Conservation (phyloP, 2,329 filamentous ascomycete species). For the Colletotrichum agaves region DNA sequence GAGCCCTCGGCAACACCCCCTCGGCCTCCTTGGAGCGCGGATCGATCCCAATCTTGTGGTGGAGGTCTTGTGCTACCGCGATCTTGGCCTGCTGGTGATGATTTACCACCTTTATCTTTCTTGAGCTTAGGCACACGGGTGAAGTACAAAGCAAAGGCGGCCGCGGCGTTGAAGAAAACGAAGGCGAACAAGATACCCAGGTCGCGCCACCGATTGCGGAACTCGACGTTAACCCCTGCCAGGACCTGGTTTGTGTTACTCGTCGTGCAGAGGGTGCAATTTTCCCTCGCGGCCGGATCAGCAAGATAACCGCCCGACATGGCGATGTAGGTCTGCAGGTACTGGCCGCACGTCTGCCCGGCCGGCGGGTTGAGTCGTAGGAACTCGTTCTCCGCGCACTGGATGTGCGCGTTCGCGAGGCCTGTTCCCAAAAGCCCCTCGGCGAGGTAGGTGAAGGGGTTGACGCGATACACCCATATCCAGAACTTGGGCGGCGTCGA, state of each 20-base stretch:
- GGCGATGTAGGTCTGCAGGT: constrained; percentile 60
- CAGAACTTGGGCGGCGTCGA: constrained; percentile 79
- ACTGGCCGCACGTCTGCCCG: constrained; percentile 65
- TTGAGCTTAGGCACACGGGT: constrained; percentile 57
- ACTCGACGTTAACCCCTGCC: constrained; percentile 52
- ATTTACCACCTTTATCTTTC: constrained; percentile 34
- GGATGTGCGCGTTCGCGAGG: constrained; percentile 68
- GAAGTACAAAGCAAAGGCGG: constrained; percentile 65
- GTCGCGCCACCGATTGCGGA: constrained; percentile 65
- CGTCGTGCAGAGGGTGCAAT: constrained; percentile 28
- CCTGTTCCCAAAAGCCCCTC: constrained; percentile 72
- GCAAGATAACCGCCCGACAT: constrained; percentile 59
- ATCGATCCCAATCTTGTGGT: neutral
- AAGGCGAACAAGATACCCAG: constrained; percentile 66
- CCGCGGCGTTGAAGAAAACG: constrained; percentile 64
- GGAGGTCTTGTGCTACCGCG: neutral
- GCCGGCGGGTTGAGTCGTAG: constrained; percentile 68
- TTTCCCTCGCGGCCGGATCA: constrained; percentile 51
- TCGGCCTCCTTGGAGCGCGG: neutral
- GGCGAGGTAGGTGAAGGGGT: constrained; percentile 80
- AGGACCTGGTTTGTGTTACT: constrained; percentile 32
- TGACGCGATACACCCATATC: constrained; percentile 80
- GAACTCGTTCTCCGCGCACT: constrained; percentile 73
- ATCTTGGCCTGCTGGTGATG: neutral
- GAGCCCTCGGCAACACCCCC: neutral